Percentiles rank a stretch among this genome's conserved stretches.
These are phyloP conservation scores for Botrytis hyacinthi DNA, from an alignment of 2,329 filamentous ascomycete species.

Conservation along the genomic window DNA sequence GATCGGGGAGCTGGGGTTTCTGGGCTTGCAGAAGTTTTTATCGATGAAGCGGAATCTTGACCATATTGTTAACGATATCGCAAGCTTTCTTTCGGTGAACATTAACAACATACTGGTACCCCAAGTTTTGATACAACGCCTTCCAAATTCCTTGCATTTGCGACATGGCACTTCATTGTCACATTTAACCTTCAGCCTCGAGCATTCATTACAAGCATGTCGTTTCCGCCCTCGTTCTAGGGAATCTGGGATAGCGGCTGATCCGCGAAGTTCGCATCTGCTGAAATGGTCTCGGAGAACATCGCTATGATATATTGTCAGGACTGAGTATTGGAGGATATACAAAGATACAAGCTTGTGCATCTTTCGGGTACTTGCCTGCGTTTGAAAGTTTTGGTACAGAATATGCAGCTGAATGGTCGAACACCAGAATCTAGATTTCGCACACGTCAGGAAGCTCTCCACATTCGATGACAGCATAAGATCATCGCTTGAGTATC, in stretches of 20 bases:
- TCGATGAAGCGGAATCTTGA: slow-evolving; percentile 14
- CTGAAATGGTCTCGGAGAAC: slow-evolving; percentile 39
- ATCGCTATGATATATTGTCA: slow-evolving; percentile 31
- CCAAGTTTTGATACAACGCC: slow-evolving; percentile 36
- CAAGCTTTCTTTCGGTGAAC: background rate
- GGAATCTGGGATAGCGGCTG: slow-evolving; percentile 36
- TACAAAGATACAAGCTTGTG: background rate
- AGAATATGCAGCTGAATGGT: slow-evolving; percentile 39
- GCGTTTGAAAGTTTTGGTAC: slow-evolving; percentile 40
- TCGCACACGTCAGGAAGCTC: slow-evolving; percentile 21
- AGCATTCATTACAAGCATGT: slow-evolving; percentile 39
- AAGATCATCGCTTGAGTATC: background rate
- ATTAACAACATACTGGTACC: slow-evolving; percentile 23
- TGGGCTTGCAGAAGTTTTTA: slow-evolving; percentile 29
- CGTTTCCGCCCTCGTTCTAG: slow-evolving; percentile 39
- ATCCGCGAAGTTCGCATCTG: slow-evolving; percentile 36
- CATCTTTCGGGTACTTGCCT: slow-evolving; percentile 29
- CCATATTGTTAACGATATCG: slow-evolving; percentile 16
- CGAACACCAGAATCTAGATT: slow-evolving; percentile 36
- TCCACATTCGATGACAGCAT: background rate
- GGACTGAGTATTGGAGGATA: background rate
- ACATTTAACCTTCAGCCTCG: slow-evolving; percentile 39
- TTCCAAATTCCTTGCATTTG: slow-evolving; percentile 38
- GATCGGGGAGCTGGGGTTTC: slow-evolving; percentile 24
- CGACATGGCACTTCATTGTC: slow-evolving; percentile 37